These are phyloP conservation scores for Globisporangium parvum DNA, from an alignment of 352 stramenopile genomes.

Conservation along the genomic window DNA sequence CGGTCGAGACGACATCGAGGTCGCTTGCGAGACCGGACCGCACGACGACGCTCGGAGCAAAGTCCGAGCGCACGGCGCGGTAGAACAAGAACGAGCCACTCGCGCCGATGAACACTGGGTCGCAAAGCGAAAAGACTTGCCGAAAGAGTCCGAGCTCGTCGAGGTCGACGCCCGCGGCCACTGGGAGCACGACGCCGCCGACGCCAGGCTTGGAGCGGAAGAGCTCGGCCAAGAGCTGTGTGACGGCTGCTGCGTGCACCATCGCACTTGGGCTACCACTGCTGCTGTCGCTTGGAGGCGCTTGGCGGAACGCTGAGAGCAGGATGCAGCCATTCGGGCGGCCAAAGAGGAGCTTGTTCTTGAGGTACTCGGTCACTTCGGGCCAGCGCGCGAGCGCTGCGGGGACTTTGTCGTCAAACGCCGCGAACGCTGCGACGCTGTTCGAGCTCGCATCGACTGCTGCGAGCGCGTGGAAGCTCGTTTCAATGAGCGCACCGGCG, in stretches of 20 bases:
- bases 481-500: constrained; percentile 55
- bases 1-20: constrained; percentile 15
- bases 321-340: constrained; percentile 42
- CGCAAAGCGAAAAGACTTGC: constrained; percentile 52
- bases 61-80: constrained; percentile 42
- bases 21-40: constrained; percentile 21
- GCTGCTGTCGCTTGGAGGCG: constrained; percentile 8
- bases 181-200: constrained; percentile 44
- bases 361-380: constrained; percentile 63
- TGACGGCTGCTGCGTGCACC: constrained; percentile 16
- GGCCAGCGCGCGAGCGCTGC: constrained; percentile 34
- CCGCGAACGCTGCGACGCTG: constrained; percentile 36
- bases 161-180: constrained; percentile 41
- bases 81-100: constrained; percentile 58
- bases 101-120: constrained; percentile 34
- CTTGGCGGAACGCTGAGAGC: constrained; percentile 41
- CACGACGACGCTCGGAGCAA: constrained; percentile 31
- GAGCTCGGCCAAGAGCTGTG: constrained; percentile 34
- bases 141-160: constrained; percentile 52
- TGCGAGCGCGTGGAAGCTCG: constrained; percentile 43
- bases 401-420: constrained; percentile 56
- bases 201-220: constrained; percentile 32
- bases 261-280: constrained; percentile 11
- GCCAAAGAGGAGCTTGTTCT: constrained; percentile 48
- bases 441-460: constrained; percentile 12